phyloP scores from a whole-genome alignment of 495 filamentous ascomycete species.

The Penicillium bovifimosum region DNA sequence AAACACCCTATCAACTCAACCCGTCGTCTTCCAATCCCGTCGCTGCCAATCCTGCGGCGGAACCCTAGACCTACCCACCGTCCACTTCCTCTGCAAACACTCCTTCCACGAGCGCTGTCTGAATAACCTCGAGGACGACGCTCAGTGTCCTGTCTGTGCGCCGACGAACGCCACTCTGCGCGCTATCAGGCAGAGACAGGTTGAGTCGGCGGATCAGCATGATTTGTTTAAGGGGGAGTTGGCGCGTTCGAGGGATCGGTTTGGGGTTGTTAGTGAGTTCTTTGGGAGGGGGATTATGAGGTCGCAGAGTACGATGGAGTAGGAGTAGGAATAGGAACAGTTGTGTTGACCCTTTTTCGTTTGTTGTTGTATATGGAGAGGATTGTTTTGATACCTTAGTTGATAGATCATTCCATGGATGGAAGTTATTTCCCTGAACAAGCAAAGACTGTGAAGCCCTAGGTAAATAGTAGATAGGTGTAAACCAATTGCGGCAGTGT shows the following conservation, averaged over 20 bases:
- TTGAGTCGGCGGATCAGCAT: slow-evolving; percentile 82
- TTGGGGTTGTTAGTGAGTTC: slow-evolving; percentile 86
- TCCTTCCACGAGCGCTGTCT: slow-evolving; percentile 89
- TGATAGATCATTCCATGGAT: no score
- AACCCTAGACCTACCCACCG: slow-evolving; percentile 74
- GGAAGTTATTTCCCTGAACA: background rate
- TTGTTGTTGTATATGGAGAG: background rate
- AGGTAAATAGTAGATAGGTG: background rate
- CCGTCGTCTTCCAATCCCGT: slow-evolving; percentile 82
- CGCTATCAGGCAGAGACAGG: slow-evolving; percentile 78
- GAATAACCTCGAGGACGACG: slow-evolving; percentile 57
- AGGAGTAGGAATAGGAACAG: background rate
- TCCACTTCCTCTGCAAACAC: slow-evolving; percentile 96
- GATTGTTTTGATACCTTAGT: slow-evolving; percentile 12
- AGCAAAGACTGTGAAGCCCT: background rate
- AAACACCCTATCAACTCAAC: slow-evolving; percentile 65
- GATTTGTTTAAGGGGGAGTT: slow-evolving; percentile 83
- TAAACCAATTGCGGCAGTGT: no score
- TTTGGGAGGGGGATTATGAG: slow-evolving; percentile 90
- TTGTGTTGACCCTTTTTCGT: slow-evolving; percentile 3
- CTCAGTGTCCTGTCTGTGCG: slow-evolving; percentile 81
- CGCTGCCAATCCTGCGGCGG: slow-evolving; percentile 75
- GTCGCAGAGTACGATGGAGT: slow-evolving; percentile 39
- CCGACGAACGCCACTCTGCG: slow-evolving; percentile 77
- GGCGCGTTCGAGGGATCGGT: slow-evolving; percentile 72